Evolutionary conservation across 768 basidiomycete species (phyloP).

Genomic region (Harrya chromipes): DNA sequence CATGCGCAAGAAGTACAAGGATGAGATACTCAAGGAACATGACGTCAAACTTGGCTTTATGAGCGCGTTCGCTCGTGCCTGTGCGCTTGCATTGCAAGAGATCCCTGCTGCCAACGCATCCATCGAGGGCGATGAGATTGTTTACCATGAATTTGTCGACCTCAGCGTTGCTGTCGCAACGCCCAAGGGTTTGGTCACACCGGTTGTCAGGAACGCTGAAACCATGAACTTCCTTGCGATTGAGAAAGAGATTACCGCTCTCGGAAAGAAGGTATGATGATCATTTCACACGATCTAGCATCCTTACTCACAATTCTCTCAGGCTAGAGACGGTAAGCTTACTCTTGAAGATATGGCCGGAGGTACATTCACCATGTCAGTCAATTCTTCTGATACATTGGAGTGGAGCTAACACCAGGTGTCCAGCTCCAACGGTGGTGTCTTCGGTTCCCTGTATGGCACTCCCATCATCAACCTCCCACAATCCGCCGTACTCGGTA

Average conservation of each 20-base stretch:
- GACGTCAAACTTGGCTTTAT: slow-evolving; percentile 98
- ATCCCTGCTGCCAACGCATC: slow-evolving; percentile 93
- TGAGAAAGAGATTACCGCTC: slow-evolving; percentile 85
- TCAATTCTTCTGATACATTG: slow-evolving; percentile 8
- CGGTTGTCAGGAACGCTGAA: slow-evolving; percentile 91
- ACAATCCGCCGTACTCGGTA: slow-evolving; percentile 91
- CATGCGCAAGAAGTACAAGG: slow-evolving; percentile 94
- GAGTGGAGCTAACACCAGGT: not conserved
- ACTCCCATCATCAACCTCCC: slow-evolving; percentile 99
- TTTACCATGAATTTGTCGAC: slow-evolving; percentile 91
- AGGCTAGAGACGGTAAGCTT: slow-evolving; percentile 90
- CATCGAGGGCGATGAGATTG: slow-evolving; percentile 92
- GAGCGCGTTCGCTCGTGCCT: slow-evolving; percentile 93
- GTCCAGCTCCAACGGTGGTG: slow-evolving; percentile 92
- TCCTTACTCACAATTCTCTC: slow-evolving; percentile 9
- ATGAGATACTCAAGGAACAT: slow-evolving; percentile 81
- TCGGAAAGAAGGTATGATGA: slow-evolving; percentile 78
- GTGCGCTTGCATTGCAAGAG: slow-evolving; percentile 79
- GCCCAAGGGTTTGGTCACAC: slow-evolving; percentile 95
- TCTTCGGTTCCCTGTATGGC: slow-evolving; percentile 95
- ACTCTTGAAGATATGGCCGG: slow-evolving; percentile 98
- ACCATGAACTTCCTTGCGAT: slow-evolving; percentile 83
- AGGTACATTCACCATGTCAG: slow-evolving; percentile 97
- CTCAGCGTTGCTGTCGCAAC: slow-evolving; percentile 95
- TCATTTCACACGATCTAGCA: not conserved